Evolutionary conservation across 805 yeast species (phyloP).

Genomic region (Starmerella powellii): DNA sequence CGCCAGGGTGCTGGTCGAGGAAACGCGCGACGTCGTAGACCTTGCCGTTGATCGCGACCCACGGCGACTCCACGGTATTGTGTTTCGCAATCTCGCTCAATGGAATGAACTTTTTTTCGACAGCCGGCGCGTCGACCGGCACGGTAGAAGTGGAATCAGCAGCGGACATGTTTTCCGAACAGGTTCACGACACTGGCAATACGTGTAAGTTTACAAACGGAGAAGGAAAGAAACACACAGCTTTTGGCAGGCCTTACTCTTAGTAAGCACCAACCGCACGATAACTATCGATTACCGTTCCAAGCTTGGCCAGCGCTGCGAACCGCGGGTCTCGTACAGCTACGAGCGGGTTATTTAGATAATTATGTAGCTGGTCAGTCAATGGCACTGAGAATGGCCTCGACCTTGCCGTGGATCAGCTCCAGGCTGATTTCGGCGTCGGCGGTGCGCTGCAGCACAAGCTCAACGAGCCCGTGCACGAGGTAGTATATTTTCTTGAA

Average conservation of each 20-base stretch:
- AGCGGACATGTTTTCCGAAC: conserved; percentile 2
- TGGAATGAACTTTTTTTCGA: conserved; percentile 24
- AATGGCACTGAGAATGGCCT: conserved; percentile 15
- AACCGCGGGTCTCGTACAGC: too few species aligned
- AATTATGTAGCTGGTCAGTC: too few species aligned
- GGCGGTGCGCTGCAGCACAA: conserved; percentile 24
- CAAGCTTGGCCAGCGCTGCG: too few species aligned
- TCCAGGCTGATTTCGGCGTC: conserved; percentile 8
- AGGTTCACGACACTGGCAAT: too few species aligned
- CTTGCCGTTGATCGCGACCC: conserved; percentile 61
- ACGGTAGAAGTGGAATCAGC: not conserved
- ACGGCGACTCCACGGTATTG: conserved; percentile 44
- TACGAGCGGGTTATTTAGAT: too few species aligned
- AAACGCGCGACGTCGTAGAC: conserved; percentile 53
- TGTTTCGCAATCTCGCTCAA: conserved; percentile 36
- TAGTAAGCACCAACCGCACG: too few species aligned
- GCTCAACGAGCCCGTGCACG: conserved; percentile 23
- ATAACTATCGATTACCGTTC: too few species aligned
- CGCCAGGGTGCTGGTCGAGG: conserved; percentile 64
- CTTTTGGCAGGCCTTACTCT: too few species aligned
- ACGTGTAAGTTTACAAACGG: too few species aligned
- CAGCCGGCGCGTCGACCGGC: conserved; percentile 2
- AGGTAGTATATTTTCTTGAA: conserved; percentile 25
- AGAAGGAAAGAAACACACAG: too few species aligned
- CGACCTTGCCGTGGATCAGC: conserved; percentile 21